Percentiles rank a stretch among this genome's conserved stretches.
Conservation (phyloP, 257 asterid species). For the Petunia axillaris region DNA sequence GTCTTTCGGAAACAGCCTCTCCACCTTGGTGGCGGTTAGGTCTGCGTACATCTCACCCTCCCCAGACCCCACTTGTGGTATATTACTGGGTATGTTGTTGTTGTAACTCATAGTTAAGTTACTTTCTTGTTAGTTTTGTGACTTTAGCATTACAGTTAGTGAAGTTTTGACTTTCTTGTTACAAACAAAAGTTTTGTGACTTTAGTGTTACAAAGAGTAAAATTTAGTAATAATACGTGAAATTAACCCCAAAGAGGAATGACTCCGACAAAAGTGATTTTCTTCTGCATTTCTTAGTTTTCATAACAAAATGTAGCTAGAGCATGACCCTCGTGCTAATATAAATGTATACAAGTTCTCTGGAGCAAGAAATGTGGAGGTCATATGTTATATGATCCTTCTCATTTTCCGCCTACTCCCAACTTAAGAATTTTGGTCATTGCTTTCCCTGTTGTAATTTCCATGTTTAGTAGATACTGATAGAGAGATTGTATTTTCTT, state of each 20-base stretch:
- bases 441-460: neutral
- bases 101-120: no score
- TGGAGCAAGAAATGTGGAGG: constrained; percentile 6
- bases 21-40: no score
- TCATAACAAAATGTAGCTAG: neutral
- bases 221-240: neutral
- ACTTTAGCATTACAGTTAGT: no score
- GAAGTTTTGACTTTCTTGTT: no score
- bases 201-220: no score
- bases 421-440: neutral
- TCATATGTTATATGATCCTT: neutral
- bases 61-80: no score
- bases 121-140: no score
- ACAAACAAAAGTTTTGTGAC: no score
- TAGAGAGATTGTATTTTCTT: neutral
- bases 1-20: no score
- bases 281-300: neutral
- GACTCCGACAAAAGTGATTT: neutral
- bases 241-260: neutral
- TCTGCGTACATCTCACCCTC: no score
- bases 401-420: neutral
- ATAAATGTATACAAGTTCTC: neutral
- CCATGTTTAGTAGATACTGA: neutral
- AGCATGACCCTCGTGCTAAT: neutral
- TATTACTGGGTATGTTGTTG: no score